Evolutionary conservation across 148 eudicot genomes (phyloP).

Genomic region (Arbutus unedo): DNA sequence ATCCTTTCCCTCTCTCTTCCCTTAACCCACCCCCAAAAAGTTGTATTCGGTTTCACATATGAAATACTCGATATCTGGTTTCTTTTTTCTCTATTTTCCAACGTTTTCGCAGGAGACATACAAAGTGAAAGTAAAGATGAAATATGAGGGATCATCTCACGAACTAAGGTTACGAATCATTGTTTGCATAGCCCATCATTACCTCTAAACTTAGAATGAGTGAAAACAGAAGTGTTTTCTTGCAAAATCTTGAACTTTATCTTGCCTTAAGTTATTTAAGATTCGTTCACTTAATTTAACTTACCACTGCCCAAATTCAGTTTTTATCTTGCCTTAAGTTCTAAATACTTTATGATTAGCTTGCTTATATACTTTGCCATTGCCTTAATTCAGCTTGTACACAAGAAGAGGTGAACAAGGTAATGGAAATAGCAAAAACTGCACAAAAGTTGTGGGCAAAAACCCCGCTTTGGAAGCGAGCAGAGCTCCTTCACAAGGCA

Average conservation of each 20-base stretch:
- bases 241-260: background rate
- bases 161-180: background rate
- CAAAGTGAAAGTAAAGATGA: background rate
- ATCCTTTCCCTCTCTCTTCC: background rate
- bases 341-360: background rate
- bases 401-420: constrained; percentile 97
- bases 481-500: constrained; percentile 94
- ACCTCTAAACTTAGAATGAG: background rate
- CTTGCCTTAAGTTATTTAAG: background rate
- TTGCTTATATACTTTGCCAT: background rate
- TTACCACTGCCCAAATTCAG: too few relatives aligned
- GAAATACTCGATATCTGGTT: background rate
- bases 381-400: constrained; percentile 64
- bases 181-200: background rate
- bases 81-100: background rate
- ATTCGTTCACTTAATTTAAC: too few relatives aligned
- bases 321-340: background rate
- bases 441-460: constrained; percentile 94
- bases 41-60: too few relatives aligned
- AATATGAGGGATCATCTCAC: too few relatives aligned
- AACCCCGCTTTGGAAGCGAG: constrained; percentile 96
- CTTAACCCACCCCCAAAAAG: too few relatives aligned
- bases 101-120: background rate
- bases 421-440: constrained; percentile 79
- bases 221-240: background rate